These are phyloP conservation scores for Aspergillus pseudonomiae DNA, from an alignment of 2,329 filamentous ascomycete species.

Conservation along the genomic window DNA sequence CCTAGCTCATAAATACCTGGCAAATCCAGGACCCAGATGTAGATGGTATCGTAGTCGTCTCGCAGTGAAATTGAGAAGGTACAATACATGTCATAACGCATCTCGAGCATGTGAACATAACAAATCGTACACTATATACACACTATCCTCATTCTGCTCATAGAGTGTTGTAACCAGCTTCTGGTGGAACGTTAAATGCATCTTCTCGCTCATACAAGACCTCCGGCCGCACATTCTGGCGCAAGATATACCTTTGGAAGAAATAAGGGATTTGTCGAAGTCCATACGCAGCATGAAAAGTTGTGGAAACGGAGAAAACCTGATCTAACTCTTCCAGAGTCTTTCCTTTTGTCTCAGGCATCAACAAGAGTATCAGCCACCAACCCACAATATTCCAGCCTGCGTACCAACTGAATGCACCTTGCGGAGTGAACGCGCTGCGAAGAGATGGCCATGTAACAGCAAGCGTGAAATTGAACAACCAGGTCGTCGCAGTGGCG, in stretches of 20 bases:
- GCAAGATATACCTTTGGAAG: constrained; percentile 38
- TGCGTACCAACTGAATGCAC: constrained; percentile 57
- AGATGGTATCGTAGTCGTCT: background rate
- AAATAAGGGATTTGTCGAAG: constrained; percentile 42
- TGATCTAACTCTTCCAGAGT: constrained; percentile 55
- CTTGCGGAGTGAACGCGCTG: constrained; percentile 52
- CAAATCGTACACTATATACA: background rate
- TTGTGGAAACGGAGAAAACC: constrained; percentile 58
- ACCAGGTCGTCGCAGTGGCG: constrained; percentile 64
- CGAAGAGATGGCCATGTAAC: constrained; percentile 58
- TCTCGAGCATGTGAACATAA: background rate
- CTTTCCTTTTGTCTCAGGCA: constrained; percentile 46
- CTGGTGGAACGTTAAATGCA: constrained; percentile 15
- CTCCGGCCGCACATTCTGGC: constrained; percentile 44
- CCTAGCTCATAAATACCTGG: too few species aligned
- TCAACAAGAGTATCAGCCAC: constrained; percentile 14
- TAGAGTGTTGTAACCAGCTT: constrained; percentile 28
- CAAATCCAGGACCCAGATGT: too few species aligned
- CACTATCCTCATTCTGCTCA: background rate
- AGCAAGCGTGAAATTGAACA: constrained; percentile 58
- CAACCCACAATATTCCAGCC: constrained; percentile 48
- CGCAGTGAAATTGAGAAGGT: too few species aligned
- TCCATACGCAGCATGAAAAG: constrained; percentile 45
- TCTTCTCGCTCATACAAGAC: constrained; percentile 42
- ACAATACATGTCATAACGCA: constrained; percentile 8